Conservation (phyloP, 805 yeast species). For the Vanderwaltozyma verrucispora region DNA sequence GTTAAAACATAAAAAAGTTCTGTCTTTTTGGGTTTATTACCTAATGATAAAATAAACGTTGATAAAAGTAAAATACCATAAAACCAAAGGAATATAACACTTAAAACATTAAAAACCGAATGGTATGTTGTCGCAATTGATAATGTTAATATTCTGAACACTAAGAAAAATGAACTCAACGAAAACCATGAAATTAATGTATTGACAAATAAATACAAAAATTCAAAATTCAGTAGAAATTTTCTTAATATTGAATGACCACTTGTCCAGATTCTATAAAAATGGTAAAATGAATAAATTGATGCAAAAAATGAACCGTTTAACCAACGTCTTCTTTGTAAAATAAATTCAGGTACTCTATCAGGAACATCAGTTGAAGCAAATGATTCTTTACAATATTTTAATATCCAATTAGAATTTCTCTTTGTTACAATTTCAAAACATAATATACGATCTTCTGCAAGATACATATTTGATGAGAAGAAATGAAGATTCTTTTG, state of each 20-base stretch:
- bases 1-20: conserved; percentile 63
- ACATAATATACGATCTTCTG: conserved; percentile 93
- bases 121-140: conserved; percentile 51
- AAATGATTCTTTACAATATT: conserved; percentile 76
- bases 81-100: conserved; percentile 76
- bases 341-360: conserved; percentile 68
- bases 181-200: conserved; percentile 88
- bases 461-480: conserved; percentile 92
- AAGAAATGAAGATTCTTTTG: conserved; percentile 69
- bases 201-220: conserved; percentile 63
- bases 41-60: conserved; percentile 83
- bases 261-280: conserved; percentile 65
- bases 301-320: conserved; percentile 97
- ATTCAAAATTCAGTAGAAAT: conserved; percentile 64
- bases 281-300: conserved; percentile 72
- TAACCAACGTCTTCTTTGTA: conserved; percentile 93
- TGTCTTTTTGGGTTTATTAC: conserved; percentile 91
- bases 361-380: conserved; percentile 97
- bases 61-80: conserved; percentile 72
- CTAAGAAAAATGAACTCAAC: conserved; percentile 78
- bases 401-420: conserved; percentile 61
- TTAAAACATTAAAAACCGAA: conserved; percentile 63
- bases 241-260: conserved; percentile 64
- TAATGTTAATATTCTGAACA: conserved; percentile 76
- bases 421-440: conserved; percentile 88